phyloP scores from a whole-genome alignment of 2,329 filamentous ascomycete genomes.

The Colletotrichum lini region DNA sequence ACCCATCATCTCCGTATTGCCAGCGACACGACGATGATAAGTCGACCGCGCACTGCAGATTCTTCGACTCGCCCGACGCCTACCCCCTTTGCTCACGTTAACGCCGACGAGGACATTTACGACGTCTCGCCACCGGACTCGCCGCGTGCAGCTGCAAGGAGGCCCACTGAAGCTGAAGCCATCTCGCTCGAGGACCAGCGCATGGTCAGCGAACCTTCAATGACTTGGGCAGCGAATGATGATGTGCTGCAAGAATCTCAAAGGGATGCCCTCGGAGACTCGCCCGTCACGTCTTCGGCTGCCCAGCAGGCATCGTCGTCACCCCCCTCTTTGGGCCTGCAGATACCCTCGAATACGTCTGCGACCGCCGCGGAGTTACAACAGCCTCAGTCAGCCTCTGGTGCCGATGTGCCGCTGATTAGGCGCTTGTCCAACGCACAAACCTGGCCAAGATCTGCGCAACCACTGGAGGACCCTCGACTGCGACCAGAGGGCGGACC shows the following conservation, averaged over 20 bases:
- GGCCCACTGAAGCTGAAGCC: conserved; percentile 14
- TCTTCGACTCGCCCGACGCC: conserved; percentile 26
- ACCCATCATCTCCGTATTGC: conserved; percentile 36
- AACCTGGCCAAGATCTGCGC: conserved; percentile 63
- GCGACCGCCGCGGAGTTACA: conserved; percentile 25
- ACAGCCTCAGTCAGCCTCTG: conserved; percentile 12
- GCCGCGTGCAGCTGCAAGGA: conserved; percentile 48
- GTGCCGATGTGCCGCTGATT: conserved; percentile 39
- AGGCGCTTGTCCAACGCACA: conserved; percentile 54
- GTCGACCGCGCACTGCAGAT: conserved; percentile 36
- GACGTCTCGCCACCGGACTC: conserved; percentile 63
- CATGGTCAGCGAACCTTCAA: conserved; percentile 17
- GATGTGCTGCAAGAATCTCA: conserved; percentile 11
- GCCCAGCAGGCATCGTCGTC: conserved; percentile 8
- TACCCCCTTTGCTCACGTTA: conserved; percentile 36
- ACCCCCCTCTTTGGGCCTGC: conserved; percentile 46
- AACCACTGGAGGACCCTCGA: conserved; percentile 39
- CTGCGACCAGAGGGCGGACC: neutral
- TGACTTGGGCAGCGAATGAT: conserved; percentile 7
- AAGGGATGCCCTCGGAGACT: neutral
- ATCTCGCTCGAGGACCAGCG: conserved; percentile 14
- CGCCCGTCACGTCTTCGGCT: neutral
- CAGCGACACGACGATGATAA: conserved; percentile 38
- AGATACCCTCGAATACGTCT: conserved; percentile 49
- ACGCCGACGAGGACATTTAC: conserved; percentile 61